Base-by-base conservation (phyloP, 1,139 yeast species). In the Magnusiomyces paraingens region DNA sequence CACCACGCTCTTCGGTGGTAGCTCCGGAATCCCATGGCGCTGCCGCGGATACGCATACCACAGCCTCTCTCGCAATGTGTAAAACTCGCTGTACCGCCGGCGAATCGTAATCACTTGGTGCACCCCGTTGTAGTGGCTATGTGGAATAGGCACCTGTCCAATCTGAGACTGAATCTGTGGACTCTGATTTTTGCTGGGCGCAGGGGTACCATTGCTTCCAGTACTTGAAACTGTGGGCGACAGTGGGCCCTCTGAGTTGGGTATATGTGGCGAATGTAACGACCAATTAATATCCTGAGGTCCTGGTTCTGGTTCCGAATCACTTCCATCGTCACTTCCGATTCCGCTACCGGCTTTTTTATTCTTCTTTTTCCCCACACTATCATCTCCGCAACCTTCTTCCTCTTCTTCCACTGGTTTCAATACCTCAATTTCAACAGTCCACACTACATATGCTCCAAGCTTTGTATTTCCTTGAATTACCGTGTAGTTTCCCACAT, bases 61-160 rank as follows among this genome's bases (percentile, higher is more conserved):
- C n/a, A 88, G 66, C 10, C 65, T 62, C 1, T 62, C 61, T 36
- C 85, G 73, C 38, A 87, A 73, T 41, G 58, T 57, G 49, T 73
- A 84, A 57, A 88, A 77, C 57, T 87, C 94, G 54, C 80, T 77
- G 65, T 84, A 86, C 55, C 95, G 70, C 64, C 81, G 81, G 61
- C 82, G 76, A 14, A 83, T 61, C 35, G 71, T 66, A 17, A 84
- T 75, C 38, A 76, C 74, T 8, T 26, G 32, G 32, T 26, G 32
- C 32, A 8, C 32, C 8, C 32, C 32, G 4, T 8, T 8, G 4
- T 26, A 8, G 32, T 26, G 32, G 32, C 32, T 26, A 4, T 26
- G 32, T 4, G 32, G 32, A 26, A 0, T 82, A 74, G 44, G 80
- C 80, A 38, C 49, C 36, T 15, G 22, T 10, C 41, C 39, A 29